Conservation (phyloP, 1,284 basidiomycete species). For the Puccinia novopanici region DNA sequence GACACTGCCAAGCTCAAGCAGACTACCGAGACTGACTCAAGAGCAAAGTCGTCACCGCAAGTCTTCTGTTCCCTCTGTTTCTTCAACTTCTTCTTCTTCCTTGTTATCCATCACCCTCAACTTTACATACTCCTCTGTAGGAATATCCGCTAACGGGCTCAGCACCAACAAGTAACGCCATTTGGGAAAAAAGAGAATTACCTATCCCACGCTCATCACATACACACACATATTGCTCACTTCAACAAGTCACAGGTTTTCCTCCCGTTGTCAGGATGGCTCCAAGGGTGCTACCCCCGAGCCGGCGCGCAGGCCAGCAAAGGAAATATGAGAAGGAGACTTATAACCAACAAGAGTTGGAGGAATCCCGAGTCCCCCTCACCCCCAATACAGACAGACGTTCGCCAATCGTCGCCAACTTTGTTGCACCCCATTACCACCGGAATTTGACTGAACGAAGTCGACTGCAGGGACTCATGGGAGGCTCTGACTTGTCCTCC, state of each 20-base stretch:
- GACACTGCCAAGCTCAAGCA: background rate
- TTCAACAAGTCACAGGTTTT: no score
- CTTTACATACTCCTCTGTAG: background rate
- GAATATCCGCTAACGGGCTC: background rate
- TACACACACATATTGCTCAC: background rate
- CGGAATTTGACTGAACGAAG: slow-evolving; percentile 13
- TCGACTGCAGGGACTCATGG: slow-evolving; percentile 22
- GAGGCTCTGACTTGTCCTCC: slow-evolving; percentile 18
- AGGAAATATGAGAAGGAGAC: background rate
- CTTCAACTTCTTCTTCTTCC: background rate
- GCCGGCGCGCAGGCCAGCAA: background rate
- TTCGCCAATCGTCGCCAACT: slow-evolving; percentile 11
- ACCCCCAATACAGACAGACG: background rate
- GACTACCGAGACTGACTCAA: background rate
- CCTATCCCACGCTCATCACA: slow-evolving; percentile 11
- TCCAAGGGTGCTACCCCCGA: background rate
- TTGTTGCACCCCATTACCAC: background rate
- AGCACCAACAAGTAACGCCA: background rate
- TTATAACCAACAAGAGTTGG: background rate
- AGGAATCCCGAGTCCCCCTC: slow-evolving; percentile 17
- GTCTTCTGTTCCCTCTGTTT: background rate
- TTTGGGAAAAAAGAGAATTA: background rate
- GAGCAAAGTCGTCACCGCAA: background rate
- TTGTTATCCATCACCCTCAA: background rate
- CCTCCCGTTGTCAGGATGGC: slow-evolving; percentile 22